These are phyloP conservation scores for Hyphodiscus sp. DNA, from an alignment of 2,329 filamentous ascomycete genomes.

Conservation along the genomic window DNA sequence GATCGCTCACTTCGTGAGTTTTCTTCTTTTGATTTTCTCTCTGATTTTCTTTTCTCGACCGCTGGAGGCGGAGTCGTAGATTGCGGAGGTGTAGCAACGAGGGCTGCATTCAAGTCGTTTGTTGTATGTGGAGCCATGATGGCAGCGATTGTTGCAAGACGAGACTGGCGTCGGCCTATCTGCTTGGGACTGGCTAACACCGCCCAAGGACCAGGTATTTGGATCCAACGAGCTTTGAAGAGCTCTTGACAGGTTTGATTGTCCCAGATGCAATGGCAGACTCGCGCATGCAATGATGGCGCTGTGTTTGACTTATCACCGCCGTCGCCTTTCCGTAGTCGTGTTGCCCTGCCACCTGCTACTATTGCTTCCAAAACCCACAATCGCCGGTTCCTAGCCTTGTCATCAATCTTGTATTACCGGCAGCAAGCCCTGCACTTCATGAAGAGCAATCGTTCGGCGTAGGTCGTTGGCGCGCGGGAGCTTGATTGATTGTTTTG, in stretches of 20 bases:
- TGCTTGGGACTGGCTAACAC: background rate
- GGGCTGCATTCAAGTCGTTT: conserved; percentile 21
- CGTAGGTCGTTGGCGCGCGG: conserved; percentile 1
- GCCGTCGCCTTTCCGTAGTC: conserved; percentile 7
- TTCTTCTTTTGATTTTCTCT: conserved; percentile 22
- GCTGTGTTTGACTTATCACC: background rate
- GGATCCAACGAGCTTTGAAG: background rate
- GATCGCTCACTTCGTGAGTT: conserved; percentile 16
- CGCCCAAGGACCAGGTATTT: background rate
- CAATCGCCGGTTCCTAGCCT: conserved; percentile 7
- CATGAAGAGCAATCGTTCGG: conserved; percentile 6
- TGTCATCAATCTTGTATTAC: conserved; percentile 7
- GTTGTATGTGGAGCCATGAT: conserved; percentile 24
- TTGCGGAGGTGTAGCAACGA: conserved; percentile 27
- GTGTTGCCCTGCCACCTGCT: conserved; percentile 24
- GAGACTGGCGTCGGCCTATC: background rate
- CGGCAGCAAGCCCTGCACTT: conserved; percentile 10
- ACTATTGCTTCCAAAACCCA: conserved; percentile 6
- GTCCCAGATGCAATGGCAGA: background rate
- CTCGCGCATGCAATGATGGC: conserved; percentile 1
- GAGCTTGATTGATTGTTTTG: conserved; percentile 1
- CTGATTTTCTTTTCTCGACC: conserved; percentile 26
- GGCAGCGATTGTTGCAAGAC: conserved; percentile 5
- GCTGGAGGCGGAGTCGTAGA: conserved; percentile 27
- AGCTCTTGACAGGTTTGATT: too few species aligned